Percentiles rank a stretch among this genome's conserved stretches.
phyloP scores from a whole-genome alignment of 257 asterid genomes.

The Nicotiana otophora region DNA sequence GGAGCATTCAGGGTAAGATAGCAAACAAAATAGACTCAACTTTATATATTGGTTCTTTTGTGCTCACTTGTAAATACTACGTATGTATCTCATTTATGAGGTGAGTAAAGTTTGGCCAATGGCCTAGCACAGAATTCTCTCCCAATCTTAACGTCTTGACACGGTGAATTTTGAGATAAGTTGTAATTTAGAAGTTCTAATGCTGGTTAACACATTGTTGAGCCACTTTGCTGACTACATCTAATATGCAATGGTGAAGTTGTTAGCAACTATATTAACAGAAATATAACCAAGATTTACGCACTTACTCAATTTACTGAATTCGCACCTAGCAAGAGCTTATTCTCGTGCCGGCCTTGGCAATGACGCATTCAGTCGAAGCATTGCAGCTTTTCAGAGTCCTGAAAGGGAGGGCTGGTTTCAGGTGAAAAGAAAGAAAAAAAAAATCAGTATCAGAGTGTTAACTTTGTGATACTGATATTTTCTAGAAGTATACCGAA shows the following conservation, averaged over 20 bases:
- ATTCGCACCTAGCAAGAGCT: constrained; percentile 78
- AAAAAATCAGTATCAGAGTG: neutral
- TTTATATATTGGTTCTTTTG: too few relatives aligned
- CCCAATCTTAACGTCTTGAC: neutral
- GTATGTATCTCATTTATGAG: too few relatives aligned
- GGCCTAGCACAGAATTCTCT: too few relatives aligned
- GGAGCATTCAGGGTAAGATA: too few relatives aligned
- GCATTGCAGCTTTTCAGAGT: constrained; percentile 68
- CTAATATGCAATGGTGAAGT: constrained; percentile 47
- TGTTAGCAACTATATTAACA: constrained; percentile 84
- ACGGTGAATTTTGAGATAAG: neutral
- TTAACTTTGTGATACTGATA: neutral
- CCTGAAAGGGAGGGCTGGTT: constrained; percentile 69
- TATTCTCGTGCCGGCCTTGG: constrained; percentile 52
- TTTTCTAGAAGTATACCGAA: too few relatives aligned
- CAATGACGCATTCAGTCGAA: constrained; percentile 59
- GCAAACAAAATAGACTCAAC: too few relatives aligned
- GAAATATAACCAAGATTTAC: constrained; percentile 63
- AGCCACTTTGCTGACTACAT: neutral
- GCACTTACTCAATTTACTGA: constrained; percentile 81
- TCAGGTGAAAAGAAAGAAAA: constrained; percentile 34
- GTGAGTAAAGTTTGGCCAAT: too few relatives aligned
- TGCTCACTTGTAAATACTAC: too few relatives aligned
- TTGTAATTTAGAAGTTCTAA: neutral
- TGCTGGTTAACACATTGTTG: too few relatives aligned